Conservation (phyloP, 108 stramenopile species). For the Fragilariopsis cylindrus region DNA sequence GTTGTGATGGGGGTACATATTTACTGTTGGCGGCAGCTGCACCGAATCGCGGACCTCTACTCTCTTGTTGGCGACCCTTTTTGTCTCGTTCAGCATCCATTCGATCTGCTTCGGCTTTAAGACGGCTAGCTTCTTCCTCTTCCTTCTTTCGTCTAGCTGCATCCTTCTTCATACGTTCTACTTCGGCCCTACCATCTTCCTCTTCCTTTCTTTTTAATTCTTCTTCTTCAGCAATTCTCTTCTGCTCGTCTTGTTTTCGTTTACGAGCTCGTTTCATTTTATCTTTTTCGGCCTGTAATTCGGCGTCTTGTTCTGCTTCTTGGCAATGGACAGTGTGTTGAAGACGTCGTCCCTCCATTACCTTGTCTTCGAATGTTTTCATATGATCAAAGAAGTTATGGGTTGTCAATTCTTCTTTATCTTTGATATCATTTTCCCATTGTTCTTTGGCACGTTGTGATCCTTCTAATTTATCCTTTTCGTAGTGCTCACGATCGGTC, state of each 20-base stretch:
- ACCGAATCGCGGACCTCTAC: constrained; percentile 23
- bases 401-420: constrained; percentile 55
- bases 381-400: constrained; percentile 66
- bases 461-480: constrained; percentile 71
- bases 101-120: constrained; percentile 59
- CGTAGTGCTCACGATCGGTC: constrained; percentile 69
- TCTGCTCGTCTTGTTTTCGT: constrained; percentile 67
- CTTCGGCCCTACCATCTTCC: constrained; percentile 54
- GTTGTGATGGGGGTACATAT: constrained; percentile 75
- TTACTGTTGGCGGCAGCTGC: constrained; percentile 34
- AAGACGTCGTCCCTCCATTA: constrained; percentile 63
- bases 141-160: constrained; percentile 53
- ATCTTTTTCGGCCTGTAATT: constrained; percentile 73
- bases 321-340: constrained; percentile 58
- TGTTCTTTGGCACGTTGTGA: constrained; percentile 61
- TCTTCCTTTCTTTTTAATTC: constrained; percentile 52
- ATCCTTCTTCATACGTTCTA: constrained; percentile 51
- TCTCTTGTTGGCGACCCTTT: constrained; percentile 27
- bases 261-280: constrained; percentile 69
- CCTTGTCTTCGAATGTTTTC: constrained; percentile 61
- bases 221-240: constrained; percentile 46
- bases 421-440: constrained; percentile 77
- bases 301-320: constrained; percentile 68
- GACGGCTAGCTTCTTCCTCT: constrained; percentile 59
- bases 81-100: constrained; percentile 67